phyloP scores from a whole-genome alignment of 1,139 yeast species.

The Suhomyces atakaporum region DNA sequence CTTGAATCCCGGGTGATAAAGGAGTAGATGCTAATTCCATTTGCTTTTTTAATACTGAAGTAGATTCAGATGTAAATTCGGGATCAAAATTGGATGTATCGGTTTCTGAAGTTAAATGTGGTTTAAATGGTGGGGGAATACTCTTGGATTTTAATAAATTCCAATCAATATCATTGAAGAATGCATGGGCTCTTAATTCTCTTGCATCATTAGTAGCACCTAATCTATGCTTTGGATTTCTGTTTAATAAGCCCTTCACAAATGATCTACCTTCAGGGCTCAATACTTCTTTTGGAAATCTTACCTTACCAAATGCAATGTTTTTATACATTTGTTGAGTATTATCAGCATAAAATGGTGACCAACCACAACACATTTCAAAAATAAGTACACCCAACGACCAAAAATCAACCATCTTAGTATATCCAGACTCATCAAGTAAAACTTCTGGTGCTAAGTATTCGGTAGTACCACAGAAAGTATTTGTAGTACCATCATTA shows the following conservation, averaged over 20 bases:
- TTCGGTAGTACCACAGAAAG: constrained; percentile 97
- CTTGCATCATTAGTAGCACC: constrained; percentile 92
- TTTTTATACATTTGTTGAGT: constrained; percentile 98
- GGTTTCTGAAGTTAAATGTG: constrained; percentile 84
- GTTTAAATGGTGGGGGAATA: constrained; percentile 97
- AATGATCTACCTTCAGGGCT: constrained; percentile 91
- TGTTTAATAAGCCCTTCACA: constrained; percentile 88
- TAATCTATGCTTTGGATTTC: constrained; percentile 92
- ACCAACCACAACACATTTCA: constrained; percentile 98
- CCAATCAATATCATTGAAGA: constrained; percentile 92
- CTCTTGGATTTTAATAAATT: constrained; percentile 70
- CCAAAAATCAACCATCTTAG: constrained; percentile 89
- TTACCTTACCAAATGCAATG: constrained; percentile 95
- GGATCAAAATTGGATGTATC: constrained; percentile 98
- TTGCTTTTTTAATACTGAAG: constrained; percentile 73
- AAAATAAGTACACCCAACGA: constrained; percentile 78
- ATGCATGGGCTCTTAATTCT: constrained; percentile 87
- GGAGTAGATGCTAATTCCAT: constrained; percentile 75
- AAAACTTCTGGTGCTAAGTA: constrained; percentile 81
- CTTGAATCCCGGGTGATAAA: constrained; percentile 90
- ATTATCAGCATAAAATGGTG: constrained; percentile 97
- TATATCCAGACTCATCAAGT: constrained; percentile 80
- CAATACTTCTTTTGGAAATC: constrained; percentile 93
- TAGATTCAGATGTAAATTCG: constrained; percentile 90
- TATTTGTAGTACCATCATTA: constrained; percentile 89